Evolutionary conservation across 257 asterid species (phyloP), one percentile per base, ranked within the genome.

Genomic region (Gentiana straminea): DNA sequence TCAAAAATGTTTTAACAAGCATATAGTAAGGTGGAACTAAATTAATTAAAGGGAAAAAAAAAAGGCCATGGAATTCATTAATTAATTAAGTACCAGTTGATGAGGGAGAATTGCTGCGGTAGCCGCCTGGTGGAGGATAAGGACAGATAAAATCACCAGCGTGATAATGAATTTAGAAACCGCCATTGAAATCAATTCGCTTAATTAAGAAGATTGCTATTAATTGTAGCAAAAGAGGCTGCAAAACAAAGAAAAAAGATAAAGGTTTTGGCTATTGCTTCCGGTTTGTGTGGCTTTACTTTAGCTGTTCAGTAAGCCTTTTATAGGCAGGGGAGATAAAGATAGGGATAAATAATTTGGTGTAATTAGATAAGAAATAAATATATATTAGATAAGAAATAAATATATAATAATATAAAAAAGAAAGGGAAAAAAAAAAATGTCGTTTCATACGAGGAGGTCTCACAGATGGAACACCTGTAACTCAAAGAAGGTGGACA

Each of bases 31-130:
- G 24, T 24, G 24, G 24, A 24, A 24, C 24, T 24, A 24, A 24
- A 24, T 24, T 24, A 24, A 24, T 24, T 8, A 50, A n/a, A 57
- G 8, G 34, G 24, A 33, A 9, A 13, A 4, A 5, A 47, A 60
- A 51, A 36, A 0, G 24, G 24, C 24, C 24, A 24, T 24, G 24
- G 24, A 24, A 24, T 24, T 24, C 24, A 24, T 24, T 24, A 24
- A 24, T 24, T 24, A 24, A 24, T 24, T 51, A 32, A 44, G 59
- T 55, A 81, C 89, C 78, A 35, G 46, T 54, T 73, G 75, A 67
- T 63, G 50, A 41, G 77, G 55, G 52, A 74, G 82, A 68, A 64
- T 55, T 38, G 94, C 75, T 57, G 81, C 81, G 35, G 92, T 73
- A 49, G 81, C 81, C 60, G 68, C 79, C 49, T 79, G 78, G 49